These are phyloP conservation scores for Falciphora oryzae DNA, from an alignment of 2,329 filamentous ascomycete genomes.

Conservation along the genomic window DNA sequence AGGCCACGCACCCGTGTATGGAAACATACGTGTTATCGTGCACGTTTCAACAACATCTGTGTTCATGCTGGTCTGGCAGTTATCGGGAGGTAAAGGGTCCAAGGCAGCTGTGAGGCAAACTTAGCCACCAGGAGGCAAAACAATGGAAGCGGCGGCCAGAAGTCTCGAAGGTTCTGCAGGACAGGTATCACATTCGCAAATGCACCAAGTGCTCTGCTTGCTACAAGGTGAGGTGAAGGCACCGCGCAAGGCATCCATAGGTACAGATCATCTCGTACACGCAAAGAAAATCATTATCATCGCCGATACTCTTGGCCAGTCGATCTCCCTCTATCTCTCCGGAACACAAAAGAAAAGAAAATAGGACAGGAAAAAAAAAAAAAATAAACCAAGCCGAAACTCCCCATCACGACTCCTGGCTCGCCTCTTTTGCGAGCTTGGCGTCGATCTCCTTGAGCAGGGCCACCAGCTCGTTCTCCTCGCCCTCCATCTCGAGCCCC, in stretches of 20 bases:
- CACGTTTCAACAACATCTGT: too few species aligned
- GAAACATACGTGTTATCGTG: too few species aligned
- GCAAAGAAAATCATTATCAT: too few species aligned
- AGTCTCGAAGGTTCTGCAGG: neutral
- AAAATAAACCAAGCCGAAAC: neutral
- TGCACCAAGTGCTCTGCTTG: neutral
- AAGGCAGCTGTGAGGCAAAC: too few species aligned
- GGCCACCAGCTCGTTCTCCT: conserved; percentile 56
- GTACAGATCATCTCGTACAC: neutral
- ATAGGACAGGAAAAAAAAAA: neutral
- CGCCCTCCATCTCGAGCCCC: conserved; percentile 77
- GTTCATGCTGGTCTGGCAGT: too few species aligned
- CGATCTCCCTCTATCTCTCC: too few species aligned
- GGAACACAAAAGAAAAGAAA: neutral
- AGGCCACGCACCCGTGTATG: too few species aligned
- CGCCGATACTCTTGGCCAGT: too few species aligned
- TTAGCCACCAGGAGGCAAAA: neutral
- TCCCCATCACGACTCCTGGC: neutral
- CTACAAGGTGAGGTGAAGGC: neutral
- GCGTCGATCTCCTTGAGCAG: conserved; percentile 58
- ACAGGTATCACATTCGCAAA: neutral
- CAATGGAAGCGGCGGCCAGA: neutral
- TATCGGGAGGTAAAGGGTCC: too few species aligned
- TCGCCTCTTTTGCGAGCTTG: conserved; percentile 7
- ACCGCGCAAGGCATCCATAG: neutral